Evolutionary conservation across 352 stramenopile species (phyloP), one percentile per base, ranked within the genome.

Genomic region (Plasmopara viticola): DNA sequence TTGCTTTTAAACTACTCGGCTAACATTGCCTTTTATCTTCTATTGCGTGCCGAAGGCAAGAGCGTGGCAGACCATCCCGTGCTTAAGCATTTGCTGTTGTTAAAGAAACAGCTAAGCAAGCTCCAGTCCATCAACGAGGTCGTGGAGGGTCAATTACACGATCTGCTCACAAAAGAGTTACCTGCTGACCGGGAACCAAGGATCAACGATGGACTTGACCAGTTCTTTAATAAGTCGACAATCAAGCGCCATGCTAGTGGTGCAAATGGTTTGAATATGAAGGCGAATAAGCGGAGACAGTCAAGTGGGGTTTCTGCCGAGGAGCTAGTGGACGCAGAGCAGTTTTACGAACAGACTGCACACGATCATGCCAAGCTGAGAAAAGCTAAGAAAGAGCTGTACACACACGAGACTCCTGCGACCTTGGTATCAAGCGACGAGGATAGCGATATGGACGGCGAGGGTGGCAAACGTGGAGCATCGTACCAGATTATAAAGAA

Each of bases 401-500:
- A 90, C 74, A 70, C 76, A 61, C 70, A 89, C 64, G 78, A 87
- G 46, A 78, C 68, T 37, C 74, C 78, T 9, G 63, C 53, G 1
- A 41, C 25, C 28, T 35, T 88, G 29, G 62, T 47, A 5, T 75
- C 72, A 5, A 87, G 69, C 60, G 68, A 78, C 53, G 73, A 78
- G 37, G 68, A 88, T 60, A 87, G 86, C 59, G 76, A 84, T 48
- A 10, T 72, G 45, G 78, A 90, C 47, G 94, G 81, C 35, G 78
- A 90, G 48, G 93, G 81, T 39, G 84, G 86, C 62, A 97, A 94
- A 62, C 80, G 95, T 61, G 90, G 90, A 39, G 95, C 95, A 39
- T 87, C 84, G 47, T 93, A 95, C 58, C 78, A 95, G 54, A 99
- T 99, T 48, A 90, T 99, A 58, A 98, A 98, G 72, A 99, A 99